These are phyloP conservation scores for Mycena albidolilacea DNA, from an alignment of 768 basidiomycete genomes.

Conservation along the genomic window DNA sequence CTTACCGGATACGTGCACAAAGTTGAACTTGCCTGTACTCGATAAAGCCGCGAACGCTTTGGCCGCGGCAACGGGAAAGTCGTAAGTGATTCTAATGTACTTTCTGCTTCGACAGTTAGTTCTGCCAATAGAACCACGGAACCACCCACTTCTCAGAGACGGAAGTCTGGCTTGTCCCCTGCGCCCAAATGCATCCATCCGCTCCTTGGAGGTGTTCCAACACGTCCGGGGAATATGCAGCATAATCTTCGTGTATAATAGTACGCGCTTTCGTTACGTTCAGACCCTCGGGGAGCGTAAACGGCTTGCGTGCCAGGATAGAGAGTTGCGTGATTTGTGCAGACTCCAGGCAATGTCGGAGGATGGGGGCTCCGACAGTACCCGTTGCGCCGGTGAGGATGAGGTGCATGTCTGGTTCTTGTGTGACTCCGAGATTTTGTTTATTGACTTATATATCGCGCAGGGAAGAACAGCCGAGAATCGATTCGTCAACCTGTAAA, in stretches of 20 bases:
- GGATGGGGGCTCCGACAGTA: neutral
- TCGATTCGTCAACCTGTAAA: neutral
- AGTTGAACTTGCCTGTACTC: neutral
- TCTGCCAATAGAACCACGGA: neutral
- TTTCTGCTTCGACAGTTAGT: neutral
- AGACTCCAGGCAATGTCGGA: neutral
- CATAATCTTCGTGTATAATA: neutral
- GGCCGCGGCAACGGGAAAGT: neutral
- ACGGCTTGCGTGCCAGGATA: neutral
- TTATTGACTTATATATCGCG: neutral
- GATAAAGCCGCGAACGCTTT: neutral
- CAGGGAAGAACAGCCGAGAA: neutral
- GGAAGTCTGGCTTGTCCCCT: conserved; percentile 13
- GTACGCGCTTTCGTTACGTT: neutral
- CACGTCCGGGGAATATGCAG: neutral
- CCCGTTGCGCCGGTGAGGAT: conserved; percentile 10
- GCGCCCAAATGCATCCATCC: conserved; percentile 23
- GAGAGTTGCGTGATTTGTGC: neutral
- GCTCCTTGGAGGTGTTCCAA: conserved; percentile 6
- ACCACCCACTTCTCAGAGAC: conserved; percentile 3
- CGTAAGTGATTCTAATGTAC: neutral
- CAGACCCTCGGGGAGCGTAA: neutral
- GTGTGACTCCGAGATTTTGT: neutral
- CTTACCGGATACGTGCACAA: neutral
- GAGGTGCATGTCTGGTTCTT: neutral